Evolutionary conservation across 2,329 filamentous ascomycete genomes (phyloP).

Genomic region (Uncinocarpus reesii): DNA sequence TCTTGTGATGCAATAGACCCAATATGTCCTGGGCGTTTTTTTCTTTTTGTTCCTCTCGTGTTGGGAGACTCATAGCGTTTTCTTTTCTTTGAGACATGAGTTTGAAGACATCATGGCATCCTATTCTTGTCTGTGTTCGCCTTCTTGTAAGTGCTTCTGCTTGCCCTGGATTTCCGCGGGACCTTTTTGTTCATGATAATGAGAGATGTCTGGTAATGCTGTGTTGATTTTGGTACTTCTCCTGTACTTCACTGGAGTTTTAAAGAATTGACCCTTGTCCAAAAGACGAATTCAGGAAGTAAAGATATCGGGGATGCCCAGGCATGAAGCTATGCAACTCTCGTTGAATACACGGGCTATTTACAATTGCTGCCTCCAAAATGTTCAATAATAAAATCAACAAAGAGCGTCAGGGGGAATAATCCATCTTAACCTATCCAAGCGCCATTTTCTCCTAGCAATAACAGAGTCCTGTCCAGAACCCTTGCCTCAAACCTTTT

Average conservation of each 20-base stretch:
- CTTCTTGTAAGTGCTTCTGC: background rate
- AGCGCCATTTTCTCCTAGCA: too few relatives aligned
- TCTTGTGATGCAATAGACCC: conserved; percentile 3
- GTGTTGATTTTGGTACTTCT: background rate
- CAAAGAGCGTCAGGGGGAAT: too few relatives aligned
- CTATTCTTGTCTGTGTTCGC: background rate
- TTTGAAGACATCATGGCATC: background rate
- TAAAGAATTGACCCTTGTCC: too few relatives aligned
- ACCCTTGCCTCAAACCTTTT: too few relatives aligned
- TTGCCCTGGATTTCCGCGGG: background rate
- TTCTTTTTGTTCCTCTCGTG: background rate
- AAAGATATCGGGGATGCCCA: too few relatives aligned
- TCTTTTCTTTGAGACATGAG: background rate
- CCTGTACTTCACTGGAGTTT: background rate
- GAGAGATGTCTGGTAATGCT: background rate
- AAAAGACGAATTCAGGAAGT: too few relatives aligned
- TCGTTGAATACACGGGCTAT: too few relatives aligned
- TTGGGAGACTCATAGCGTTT: background rate
- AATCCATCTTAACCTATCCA: too few relatives aligned
- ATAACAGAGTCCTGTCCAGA: too few relatives aligned
- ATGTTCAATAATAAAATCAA: too few relatives aligned
- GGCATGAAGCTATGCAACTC: too few relatives aligned
- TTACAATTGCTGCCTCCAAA: too few relatives aligned
- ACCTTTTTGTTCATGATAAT: background rate
- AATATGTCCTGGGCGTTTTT: background rate